These are phyloP conservation scores for Heritiera fomes DNA, from an alignment of 345 rosid species.

Conservation along the genomic window DNA sequence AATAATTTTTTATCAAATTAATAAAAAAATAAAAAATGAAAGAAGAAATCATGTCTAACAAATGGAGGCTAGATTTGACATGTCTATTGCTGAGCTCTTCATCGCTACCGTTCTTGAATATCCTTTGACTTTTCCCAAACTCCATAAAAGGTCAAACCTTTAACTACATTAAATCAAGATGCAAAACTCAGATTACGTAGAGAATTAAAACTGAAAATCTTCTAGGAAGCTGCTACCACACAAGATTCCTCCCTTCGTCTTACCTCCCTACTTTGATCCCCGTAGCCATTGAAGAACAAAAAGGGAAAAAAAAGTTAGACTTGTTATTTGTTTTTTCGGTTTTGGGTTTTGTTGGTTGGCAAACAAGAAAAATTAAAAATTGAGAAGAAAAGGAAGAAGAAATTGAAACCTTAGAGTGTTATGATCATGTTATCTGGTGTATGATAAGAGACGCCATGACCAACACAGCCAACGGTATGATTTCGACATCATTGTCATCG, in stretches of 20 bases:
- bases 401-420: conserved; percentile 46
- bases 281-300: conserved; percentile 44
- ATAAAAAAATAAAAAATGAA: no score
- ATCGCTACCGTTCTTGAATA: conserved; percentile 33
- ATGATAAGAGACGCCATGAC: conserved; percentile 53
- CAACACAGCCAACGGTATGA: conserved; percentile 85
- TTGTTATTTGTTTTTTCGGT: not conserved
- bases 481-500: conserved; percentile 69
- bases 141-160: conserved; percentile 24
- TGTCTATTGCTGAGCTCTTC: not conserved
- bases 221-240: conserved; percentile 22
- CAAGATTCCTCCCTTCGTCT: not conserved
- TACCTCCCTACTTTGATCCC: conserved; percentile 39
- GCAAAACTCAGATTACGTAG: conserved; percentile 8
- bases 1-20: no score
- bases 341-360: not conserved
- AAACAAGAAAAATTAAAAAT: not conserved
- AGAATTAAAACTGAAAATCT: conserved; percentile 16
- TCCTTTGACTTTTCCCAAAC: conserved; percentile 34
- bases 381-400: conserved; percentile 10
- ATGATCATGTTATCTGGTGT: conserved; percentile 63
- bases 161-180: not conserved
- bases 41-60: no score
- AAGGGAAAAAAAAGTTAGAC: not conserved
- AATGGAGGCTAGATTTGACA: no score